These are phyloP conservation scores for Metschnikowia koreensis DNA, from an alignment of 805 yeast genomes.

Conservation along the genomic window DNA sequence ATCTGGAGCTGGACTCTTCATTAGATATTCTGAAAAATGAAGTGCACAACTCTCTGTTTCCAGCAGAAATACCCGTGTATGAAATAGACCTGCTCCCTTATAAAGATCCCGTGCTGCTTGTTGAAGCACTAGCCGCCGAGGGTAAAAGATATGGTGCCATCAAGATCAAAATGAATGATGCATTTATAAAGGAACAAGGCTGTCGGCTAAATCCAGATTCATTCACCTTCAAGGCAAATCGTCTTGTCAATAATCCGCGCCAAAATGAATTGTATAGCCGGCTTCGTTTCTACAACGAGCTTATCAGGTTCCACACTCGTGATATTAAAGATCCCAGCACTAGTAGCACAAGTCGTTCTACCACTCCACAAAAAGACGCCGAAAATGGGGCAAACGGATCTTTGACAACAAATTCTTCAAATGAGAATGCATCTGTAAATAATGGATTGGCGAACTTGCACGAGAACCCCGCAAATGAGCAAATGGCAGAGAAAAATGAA, in stretches of 20 bases:
- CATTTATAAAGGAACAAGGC: constrained; percentile 19
- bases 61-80: constrained; percentile 50
- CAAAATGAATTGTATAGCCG: constrained; percentile 44
- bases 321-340: neutral
- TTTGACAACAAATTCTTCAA: too few species aligned
- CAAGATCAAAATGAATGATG: constrained; percentile 63
- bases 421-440: too few species aligned
- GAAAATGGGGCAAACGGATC: too few species aligned
- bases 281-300: constrained; percentile 46
- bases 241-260: constrained; percentile 46
- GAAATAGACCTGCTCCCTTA: constrained; percentile 49
- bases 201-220: constrained; percentile 43
- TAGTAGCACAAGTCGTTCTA: neutral
- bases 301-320: constrained; percentile 41
- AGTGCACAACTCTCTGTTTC: neutral
- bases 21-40: neutral
- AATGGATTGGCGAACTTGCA: too few species aligned
- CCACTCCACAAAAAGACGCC: neutral
- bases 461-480: too few species aligned
- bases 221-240: constrained; percentile 51
- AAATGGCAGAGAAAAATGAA: too few species aligned
- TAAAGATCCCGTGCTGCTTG: constrained; percentile 61
- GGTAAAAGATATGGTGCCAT: constrained; percentile 72
- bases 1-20: neutral
- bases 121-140: constrained; percentile 49